A percentile compares a stretch with the other conserved stretches of the same genome.
Evolutionary conservation across 2,329 filamentous ascomycete genomes (phyloP).

Genomic region (Fusarium transvaalense): DNA sequence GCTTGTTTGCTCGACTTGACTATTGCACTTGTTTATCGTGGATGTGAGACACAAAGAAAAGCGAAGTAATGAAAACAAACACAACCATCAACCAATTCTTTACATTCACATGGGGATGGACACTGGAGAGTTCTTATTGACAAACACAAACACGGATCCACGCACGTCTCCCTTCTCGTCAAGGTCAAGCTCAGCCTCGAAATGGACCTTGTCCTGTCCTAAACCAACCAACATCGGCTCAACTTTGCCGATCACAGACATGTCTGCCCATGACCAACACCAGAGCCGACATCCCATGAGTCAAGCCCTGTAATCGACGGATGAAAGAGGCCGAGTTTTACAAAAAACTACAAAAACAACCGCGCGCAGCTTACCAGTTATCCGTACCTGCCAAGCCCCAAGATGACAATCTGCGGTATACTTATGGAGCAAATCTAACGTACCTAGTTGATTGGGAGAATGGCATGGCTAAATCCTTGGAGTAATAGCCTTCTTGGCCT

Average conservation of each 20-base stretch:
- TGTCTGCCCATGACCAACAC: neutral
- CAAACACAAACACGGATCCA: constrained; percentile 26
- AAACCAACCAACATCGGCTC: constrained; percentile 24
- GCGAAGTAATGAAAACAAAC: neutral
- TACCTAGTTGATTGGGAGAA: neutral
- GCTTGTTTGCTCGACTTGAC: neutral
- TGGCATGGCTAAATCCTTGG: neutral
- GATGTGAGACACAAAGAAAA: constrained; percentile 1
- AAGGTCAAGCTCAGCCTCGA: constrained; percentile 30
- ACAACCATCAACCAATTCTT: neutral
- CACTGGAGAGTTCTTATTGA: constrained; percentile 25
- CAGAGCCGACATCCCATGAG: constrained; percentile 6
- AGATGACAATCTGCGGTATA: neutral
- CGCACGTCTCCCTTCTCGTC: constrained; percentile 14
- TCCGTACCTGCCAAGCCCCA: constrained; percentile 28
- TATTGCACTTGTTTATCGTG: neutral
- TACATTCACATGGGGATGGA: neutral
- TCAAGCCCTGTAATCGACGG: constrained; percentile 15
- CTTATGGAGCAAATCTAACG: neutral
- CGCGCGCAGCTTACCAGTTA: neutral
- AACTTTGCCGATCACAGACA: constrained; percentile 27
- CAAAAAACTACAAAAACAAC: constrained; percentile 3
- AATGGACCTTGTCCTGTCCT: constrained; percentile 18
- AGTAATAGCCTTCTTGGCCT: neutral
- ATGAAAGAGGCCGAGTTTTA: constrained; percentile 16